Conservation (phyloP, 2,329 filamentous ascomycete genomes). For the Calonectria henricotiae region DNA sequence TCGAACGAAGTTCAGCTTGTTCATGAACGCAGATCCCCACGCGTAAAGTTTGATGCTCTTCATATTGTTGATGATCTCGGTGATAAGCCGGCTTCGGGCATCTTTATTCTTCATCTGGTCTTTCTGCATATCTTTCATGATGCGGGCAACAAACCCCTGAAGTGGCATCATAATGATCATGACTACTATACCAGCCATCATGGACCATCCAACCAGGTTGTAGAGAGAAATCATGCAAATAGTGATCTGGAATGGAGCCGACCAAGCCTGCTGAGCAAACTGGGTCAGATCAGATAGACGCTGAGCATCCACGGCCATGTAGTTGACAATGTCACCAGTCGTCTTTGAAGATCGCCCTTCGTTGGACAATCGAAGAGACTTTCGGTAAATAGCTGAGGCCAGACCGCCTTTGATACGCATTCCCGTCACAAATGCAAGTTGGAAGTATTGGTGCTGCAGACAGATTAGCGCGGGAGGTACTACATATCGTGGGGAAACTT, state of each 20-base stretch:
- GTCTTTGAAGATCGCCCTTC: conserved; percentile 91
- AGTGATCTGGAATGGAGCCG: conserved; percentile 94
- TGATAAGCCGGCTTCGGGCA: conserved; percentile 91
- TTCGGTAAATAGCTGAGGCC: conserved; percentile 92
- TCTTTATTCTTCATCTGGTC: conserved; percentile 99
- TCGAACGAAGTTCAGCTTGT: conserved; percentile 94
- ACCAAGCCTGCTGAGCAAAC: conserved; percentile 96
- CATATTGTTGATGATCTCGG: conserved; percentile 99
- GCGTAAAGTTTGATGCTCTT: conserved; percentile 99
- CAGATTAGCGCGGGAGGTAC: conserved; percentile 46
- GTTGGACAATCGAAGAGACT: conserved; percentile 91
- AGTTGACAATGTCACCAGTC: conserved; percentile 98
- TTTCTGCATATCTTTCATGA: conserved; percentile 97
- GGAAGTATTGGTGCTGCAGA: conserved; percentile 90
- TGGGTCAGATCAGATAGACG: conserved; percentile 95
- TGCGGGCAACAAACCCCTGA: conserved; percentile 90
- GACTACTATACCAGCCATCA: conserved; percentile 93
- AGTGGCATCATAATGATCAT: conserved; percentile 99
- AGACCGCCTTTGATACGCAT: conserved; percentile 97
- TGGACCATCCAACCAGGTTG: conserved; percentile 93
- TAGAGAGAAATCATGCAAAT: conserved; percentile 98
- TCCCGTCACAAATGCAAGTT: conserved; percentile 92
- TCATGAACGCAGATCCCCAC: conserved; percentile 98
- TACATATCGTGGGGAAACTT: conserved; percentile 42
- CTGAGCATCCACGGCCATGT: conserved; percentile 99